Evolutionary conservation across 768 basidiomycete genomes (phyloP).

Genomic region (Amanita thiersii): DNA sequence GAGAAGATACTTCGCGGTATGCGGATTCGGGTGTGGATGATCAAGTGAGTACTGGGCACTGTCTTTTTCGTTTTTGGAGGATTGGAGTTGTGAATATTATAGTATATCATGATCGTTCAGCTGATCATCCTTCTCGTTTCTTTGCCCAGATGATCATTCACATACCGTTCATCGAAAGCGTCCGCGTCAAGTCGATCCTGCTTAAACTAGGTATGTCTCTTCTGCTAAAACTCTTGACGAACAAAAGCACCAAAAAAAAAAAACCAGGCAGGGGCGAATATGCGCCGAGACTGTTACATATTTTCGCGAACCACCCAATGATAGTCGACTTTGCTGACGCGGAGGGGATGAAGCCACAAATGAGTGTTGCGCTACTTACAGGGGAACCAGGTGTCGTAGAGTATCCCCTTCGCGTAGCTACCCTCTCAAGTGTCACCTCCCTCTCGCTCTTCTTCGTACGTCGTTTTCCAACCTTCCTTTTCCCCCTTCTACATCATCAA

Average conservation of each 20-base stretch:
- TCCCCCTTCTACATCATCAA: too few relatives aligned
- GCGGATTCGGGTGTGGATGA: constrained; percentile 82
- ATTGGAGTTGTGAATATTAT: constrained; percentile 13
- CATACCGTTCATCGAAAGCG: constrained; percentile 73
- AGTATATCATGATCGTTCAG: background rate
- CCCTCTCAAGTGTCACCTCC: constrained; percentile 68
- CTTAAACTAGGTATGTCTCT: constrained; percentile 71
- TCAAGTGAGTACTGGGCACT: too few relatives aligned
- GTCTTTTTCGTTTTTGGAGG: too few relatives aligned
- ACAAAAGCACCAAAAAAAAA: too few relatives aligned
- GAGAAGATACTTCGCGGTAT: constrained; percentile 57
- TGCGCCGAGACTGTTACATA: constrained; percentile 66
- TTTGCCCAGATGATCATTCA: constrained; percentile 63
- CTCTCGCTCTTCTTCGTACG: constrained; percentile 77
- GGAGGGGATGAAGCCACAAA: constrained; percentile 59
- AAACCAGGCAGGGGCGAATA: constrained; percentile 61
- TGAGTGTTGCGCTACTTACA: constrained; percentile 63
- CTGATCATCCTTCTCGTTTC: constrained; percentile 6
- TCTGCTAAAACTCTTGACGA: too few relatives aligned
- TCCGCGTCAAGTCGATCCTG: constrained; percentile 64
- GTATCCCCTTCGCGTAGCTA: constrained; percentile 70
- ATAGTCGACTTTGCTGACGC: constrained; percentile 76
- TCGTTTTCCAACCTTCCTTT: too few relatives aligned
- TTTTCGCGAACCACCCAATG: constrained; percentile 66
- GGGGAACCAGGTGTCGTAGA: constrained; percentile 63